Evolutionary conservation across 2,329 filamentous ascomycete species (phyloP), one percentile per base, ranked within the genome.

Genomic region (Clonostachys chloroleuca): DNA sequence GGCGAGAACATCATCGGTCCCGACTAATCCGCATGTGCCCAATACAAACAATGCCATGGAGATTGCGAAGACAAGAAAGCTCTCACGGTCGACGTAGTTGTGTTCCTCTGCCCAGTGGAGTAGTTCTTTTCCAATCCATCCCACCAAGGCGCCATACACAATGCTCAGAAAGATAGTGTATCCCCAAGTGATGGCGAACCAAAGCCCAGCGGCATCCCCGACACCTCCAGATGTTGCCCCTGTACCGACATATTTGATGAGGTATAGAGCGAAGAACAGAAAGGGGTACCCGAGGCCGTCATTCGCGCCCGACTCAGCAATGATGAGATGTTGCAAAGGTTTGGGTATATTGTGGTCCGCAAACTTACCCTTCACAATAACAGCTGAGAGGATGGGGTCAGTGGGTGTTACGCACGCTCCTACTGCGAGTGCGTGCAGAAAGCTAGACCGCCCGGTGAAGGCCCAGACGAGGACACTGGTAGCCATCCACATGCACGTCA

Each of bases 291-390:
- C 80, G 39, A 84, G 80, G 0, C 81, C 80, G 51, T 84, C 81
- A 51, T 84, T 84, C 4, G 75, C 74, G 7, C 81, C 81, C 5
- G 78, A 80, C 68, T 96, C 91, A 20, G 83, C 86, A 43, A 87
- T 78, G 58, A 90, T 88, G 55, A 90, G 89, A 53, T 86, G 83
- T 69, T 95, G 90, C 43, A 96, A 70, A 30, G 85, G 80, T 48
- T 83, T 84, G 0, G 92, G 90, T 16, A 96, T 85, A 61, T 96
- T 94, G 57, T 91, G 86, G 59, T 96, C 91, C 1, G 92, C 92
- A 60, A 95, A 96, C 57, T 89, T 92, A 34, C 91, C 91, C 70
- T 96, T 96, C 42, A 96, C 89, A 48, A 96, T 95, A 4, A 87
- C 87, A 53, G 94, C 92, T 14, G 87, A 92, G 36, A 96, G 66